Conservation (phyloP, 2,329 filamentous ascomycete genomes). For the Botrytis medusae region DNA sequence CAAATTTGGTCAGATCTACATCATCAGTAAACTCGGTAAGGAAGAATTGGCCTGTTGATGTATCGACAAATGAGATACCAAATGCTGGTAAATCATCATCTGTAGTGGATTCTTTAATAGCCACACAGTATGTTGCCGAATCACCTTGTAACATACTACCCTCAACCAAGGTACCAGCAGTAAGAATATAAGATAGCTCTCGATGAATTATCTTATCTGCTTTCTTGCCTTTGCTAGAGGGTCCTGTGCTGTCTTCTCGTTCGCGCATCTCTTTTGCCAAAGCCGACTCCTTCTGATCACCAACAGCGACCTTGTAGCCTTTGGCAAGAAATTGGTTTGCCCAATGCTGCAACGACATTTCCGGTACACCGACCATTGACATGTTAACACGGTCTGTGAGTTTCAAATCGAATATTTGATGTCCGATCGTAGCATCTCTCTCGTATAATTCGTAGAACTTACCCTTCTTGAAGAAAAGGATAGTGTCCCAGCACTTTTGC, state of each 20-base stretch:
- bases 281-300: slow-evolving; percentile 95
- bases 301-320: slow-evolving; percentile 93
- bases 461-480: slow-evolving; percentile 99
- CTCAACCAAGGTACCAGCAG: slow-evolving; percentile 89
- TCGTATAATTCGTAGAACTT: slow-evolving; percentile 99
- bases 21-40: slow-evolving; percentile 92
- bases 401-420: slow-evolving; percentile 96
- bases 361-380: slow-evolving; percentile 98
- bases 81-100: slow-evolving; percentile 77
- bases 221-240: slow-evolving; percentile 35
- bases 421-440: slow-evolving; percentile 93
- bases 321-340: slow-evolving; percentile 98
- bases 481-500: slow-evolving; percentile 93
- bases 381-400: slow-evolving; percentile 98
- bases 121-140: slow-evolving; percentile 93
- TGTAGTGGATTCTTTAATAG: slow-evolving; percentile 75
- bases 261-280: slow-evolving; percentile 99
- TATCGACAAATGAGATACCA: slow-evolving; percentile 91
- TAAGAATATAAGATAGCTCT: slow-evolving; percentile 88
- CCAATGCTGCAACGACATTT: slow-evolving; percentile 94
- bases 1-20: slow-evolving; percentile 90
- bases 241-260: slow-evolving; percentile 57
- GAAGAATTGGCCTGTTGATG: slow-evolving; percentile 92
- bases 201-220: slow-evolving; percentile 89
- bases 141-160: slow-evolving; percentile 97